phyloP scores from a whole-genome alignment of 1,284 basidiomycete genomes.

The Mycena sp. region DNA sequence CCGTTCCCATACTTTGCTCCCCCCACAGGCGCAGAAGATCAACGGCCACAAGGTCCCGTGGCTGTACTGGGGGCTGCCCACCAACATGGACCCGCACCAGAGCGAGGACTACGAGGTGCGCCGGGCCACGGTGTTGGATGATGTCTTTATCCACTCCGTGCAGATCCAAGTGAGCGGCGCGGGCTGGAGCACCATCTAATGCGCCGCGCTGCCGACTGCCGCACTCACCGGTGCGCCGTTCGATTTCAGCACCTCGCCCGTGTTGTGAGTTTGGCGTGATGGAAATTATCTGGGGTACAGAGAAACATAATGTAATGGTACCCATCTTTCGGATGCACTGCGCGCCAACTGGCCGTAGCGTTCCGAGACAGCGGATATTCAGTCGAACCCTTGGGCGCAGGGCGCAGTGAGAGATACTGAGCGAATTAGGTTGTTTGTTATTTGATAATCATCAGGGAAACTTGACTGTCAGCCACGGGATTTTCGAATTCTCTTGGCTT shows the following conservation, averaged over 20 bases:
- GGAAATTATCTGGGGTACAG: neutral
- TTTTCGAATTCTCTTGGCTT: too few relatives aligned
- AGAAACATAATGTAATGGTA: too few relatives aligned
- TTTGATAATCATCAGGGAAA: too few relatives aligned
- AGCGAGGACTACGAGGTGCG: conserved; percentile 47
- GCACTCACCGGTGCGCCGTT: conserved; percentile 32
- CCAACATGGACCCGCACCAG: conserved; percentile 47
- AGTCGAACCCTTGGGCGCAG: too few relatives aligned
- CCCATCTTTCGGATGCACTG: too few relatives aligned
- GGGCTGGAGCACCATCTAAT: conserved; percentile 33
- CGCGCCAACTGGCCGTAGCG: too few relatives aligned
- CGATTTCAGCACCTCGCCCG: conserved; percentile 31
- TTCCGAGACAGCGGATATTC: too few relatives aligned
- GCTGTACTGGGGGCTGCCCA: conserved; percentile 50
- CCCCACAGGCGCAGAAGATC: conserved; percentile 33
- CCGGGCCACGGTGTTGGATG: neutral
- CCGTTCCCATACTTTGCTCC: neutral
- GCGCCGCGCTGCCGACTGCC: conserved; percentile 27
- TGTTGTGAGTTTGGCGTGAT: neutral
- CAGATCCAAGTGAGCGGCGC: conserved; percentile 37
- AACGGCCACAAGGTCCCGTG: conserved; percentile 47
- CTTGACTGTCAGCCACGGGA: too few relatives aligned
- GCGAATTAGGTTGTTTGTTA: too few relatives aligned
- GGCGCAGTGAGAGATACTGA: too few relatives aligned
- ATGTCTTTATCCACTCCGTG: neutral